These are phyloP conservation scores for Themeda triandra DNA, from an alignment of 176 grass and related monocot species.

Conservation along the genomic window DNA sequence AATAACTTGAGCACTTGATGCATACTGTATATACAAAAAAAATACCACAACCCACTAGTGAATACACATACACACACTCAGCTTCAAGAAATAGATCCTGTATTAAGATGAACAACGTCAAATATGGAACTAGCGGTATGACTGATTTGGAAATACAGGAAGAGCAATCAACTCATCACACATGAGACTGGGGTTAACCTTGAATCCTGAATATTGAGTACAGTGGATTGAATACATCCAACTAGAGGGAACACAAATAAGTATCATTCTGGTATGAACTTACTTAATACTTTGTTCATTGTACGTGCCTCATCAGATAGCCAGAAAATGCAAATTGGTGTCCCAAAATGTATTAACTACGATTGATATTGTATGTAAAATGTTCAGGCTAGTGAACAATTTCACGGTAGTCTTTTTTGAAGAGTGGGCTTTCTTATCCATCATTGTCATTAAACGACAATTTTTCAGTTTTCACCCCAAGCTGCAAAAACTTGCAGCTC, in stretches of 20 bases:
- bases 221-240: neutral
- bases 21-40: neutral
- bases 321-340: neutral
- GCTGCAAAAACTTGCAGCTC: neutral
- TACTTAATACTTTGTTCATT: neutral
- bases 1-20: neutral
- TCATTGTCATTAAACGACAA: neutral
- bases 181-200: neutral
- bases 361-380: neutral
- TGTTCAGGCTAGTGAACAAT: neutral
- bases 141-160: neutral
- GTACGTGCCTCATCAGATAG: constrained; percentile 5
- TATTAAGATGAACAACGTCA: neutral
- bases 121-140: neutral
- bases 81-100: neutral
- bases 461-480: neutral
- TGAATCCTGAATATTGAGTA: neutral
- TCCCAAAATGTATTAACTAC: neutral
- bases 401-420: neutral
- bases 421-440: neutral
- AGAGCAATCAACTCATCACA: neutral
- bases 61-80: neutral
- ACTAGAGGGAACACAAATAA: neutral
- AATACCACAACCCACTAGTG: neutral
- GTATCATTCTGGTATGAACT: neutral